These are phyloP conservation scores for Phytophthora citricola DNA, from an alignment of 352 stramenopile genomes.

Conservation along the genomic window DNA sequence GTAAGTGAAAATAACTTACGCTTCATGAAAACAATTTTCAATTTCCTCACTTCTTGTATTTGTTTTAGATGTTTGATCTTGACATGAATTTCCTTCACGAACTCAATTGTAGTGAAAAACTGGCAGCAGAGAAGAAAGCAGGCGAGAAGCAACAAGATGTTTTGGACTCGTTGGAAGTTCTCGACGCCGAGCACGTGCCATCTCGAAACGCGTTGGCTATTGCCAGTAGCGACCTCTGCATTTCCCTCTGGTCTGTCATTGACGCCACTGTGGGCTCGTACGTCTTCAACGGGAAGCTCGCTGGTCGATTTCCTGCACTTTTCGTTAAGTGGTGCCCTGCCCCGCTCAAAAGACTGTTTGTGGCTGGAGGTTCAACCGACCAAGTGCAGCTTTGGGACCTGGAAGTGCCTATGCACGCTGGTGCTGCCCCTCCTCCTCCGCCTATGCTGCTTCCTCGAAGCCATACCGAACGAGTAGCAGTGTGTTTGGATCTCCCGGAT, in stretches of 20 bases:
- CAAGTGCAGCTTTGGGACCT: slow-evolving; percentile 74
- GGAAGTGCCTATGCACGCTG: slow-evolving; percentile 45
- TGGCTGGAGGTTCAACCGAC: slow-evolving; percentile 45
- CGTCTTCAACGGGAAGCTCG: slow-evolving; percentile 67
- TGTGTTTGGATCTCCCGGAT: slow-evolving; percentile 58
- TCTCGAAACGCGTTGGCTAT: slow-evolving; percentile 61
- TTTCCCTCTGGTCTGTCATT: slow-evolving; percentile 76
- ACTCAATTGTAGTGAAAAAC: slow-evolving; percentile 61
- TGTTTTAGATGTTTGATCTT: slow-evolving; percentile 64
- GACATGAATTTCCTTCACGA: slow-evolving; percentile 73
- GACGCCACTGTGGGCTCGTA: slow-evolving; percentile 67
- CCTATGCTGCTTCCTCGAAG: slow-evolving; percentile 37
- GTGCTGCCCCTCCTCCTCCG: slow-evolving; percentile 34
- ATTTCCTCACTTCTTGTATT: slow-evolving; percentile 4
- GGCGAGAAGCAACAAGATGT: slow-evolving; percentile 39
- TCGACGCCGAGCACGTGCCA: slow-evolving; percentile 69
- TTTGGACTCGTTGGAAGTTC: slow-evolving; percentile 40
- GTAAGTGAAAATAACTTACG: slow-evolving; percentile 31
- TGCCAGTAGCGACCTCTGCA: slow-evolving; percentile 56
- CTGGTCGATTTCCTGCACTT: slow-evolving; percentile 53
- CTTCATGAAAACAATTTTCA: slow-evolving; percentile 1
- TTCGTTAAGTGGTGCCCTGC: slow-evolving; percentile 63
- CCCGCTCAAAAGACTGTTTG: slow-evolving; percentile 55
- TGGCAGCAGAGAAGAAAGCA: slow-evolving; percentile 41
- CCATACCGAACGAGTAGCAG: slow-evolving; percentile 59